Evolutionary conservation across 192 early-diverging fungal species (phyloP).

Genomic region (Funneliformis geosporum): DNA sequence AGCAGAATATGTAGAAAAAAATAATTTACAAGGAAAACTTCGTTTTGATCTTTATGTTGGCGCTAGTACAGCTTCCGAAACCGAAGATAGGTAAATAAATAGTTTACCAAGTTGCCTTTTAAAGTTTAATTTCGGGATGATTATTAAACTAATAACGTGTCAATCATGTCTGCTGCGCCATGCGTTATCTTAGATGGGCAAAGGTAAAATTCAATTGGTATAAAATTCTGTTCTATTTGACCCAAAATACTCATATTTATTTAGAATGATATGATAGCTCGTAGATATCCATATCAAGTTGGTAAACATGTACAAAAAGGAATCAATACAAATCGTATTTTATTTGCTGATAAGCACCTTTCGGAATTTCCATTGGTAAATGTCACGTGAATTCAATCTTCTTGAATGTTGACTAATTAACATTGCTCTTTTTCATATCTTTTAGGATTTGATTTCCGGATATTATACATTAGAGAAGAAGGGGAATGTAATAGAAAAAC

Average conservation of each 20-base stretch:
- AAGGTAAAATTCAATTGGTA: constrained; percentile 22
- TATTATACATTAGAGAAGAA: constrained; percentile 25
- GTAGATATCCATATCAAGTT: constrained; percentile 48
- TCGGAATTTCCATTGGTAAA: constrained; percentile 45
- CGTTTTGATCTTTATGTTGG: constrained; percentile 48
- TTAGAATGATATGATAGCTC: constrained; percentile 41
- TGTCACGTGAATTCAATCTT: not conserved
- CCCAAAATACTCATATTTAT: not conserved
- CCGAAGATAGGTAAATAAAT: constrained; percentile 30
- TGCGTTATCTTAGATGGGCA: constrained; percentile 37
- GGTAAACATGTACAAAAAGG: constrained; percentile 42
- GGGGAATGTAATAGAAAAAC: constrained; percentile 30
- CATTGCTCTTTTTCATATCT: not conserved
- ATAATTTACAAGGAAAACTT: constrained; percentile 47
- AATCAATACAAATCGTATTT: constrained; percentile 44
- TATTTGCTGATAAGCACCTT: constrained; percentile 50
- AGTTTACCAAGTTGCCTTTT: not conserved
- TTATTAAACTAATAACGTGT: no score
- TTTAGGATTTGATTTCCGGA: constrained; percentile 25
- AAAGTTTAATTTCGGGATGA: not conserved
- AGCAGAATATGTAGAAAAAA: constrained; percentile 48
- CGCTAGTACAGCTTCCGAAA: constrained; percentile 40
- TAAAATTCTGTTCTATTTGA: not conserved
- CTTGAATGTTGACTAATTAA: not conserved
- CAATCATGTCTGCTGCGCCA: not conserved